phyloP scores from a whole-genome alignment of 495 filamentous ascomycete species.

The Penicillium turbatum region DNA sequence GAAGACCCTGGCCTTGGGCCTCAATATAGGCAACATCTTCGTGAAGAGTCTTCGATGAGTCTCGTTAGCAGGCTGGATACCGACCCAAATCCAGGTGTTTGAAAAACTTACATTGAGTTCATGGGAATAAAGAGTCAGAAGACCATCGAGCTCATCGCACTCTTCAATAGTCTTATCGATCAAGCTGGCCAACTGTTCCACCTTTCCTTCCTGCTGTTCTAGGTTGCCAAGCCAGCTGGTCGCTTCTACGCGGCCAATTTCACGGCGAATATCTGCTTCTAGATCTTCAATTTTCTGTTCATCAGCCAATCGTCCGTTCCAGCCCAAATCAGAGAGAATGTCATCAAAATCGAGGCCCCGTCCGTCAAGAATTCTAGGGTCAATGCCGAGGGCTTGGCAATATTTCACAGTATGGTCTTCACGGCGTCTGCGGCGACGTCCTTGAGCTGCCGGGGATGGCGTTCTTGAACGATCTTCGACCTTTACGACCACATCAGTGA shows the following conservation, averaged over 20 bases:
- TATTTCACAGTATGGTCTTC: conserved; percentile 75
- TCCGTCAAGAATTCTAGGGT: conserved; percentile 62
- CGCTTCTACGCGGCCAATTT: conserved; percentile 84
- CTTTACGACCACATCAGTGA: conserved; percentile 17
- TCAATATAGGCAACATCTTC: conserved; percentile 97
- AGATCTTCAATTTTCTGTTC: conserved; percentile 75
- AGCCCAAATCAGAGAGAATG: conserved; percentile 82
- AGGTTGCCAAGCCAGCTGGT: conserved; percentile 87
- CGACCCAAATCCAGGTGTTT: not conserved
- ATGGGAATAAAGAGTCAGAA: conserved; percentile 89
- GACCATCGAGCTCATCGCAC: conserved; percentile 90
- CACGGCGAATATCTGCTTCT: conserved; percentile 76
- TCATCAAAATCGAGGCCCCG: conserved; percentile 69
- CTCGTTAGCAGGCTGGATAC: not conserved
- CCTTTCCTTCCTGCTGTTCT: conserved; percentile 83
- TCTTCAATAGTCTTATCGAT: conserved; percentile 87
- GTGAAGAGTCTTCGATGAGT: conserved; percentile 65
- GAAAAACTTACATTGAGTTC: conserved; percentile 76
- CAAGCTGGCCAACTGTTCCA: conserved; percentile 73
- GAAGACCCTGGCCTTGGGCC: conserved; percentile 91
- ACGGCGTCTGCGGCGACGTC: conserved; percentile 56
- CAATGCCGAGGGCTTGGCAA: conserved; percentile 69
- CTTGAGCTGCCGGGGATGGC: conserved; percentile 39
- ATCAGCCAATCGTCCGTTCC: conserved; percentile 71
- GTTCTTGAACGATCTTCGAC: conserved; percentile 31